Base-by-base conservation (phyloP, 305 asterid species). In the Lippia alba region DNA sequence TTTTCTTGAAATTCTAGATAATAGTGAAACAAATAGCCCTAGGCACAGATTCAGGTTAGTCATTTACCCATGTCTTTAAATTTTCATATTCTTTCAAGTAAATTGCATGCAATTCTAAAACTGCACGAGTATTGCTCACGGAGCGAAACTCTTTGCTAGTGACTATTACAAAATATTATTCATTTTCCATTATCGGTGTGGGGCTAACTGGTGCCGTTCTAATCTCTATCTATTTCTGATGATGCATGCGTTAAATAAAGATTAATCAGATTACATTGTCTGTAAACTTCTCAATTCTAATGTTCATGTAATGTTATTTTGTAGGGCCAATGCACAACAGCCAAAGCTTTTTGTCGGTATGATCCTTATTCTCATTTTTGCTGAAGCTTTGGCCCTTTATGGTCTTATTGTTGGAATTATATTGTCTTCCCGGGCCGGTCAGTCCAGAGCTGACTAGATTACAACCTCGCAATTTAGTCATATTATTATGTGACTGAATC, bases 371-470 rank as follows among this genome's bases (percentile, higher is more conserved):
- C 85, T 83, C 64, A 83, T 83, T 66, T 83, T 83, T 11, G 88
- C 88, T n/a, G 88, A 83, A 78, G 88, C 88, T 44, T 59, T 83
- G 82, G 88, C 86, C 3, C 86, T 83, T 33, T 83, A 83, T 7
- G 87, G 87, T 67, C 83, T 83, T 20, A 83, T 80, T 61, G 85
- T 83, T 12, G 87, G 87, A 56, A 83, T 80, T 18, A 84, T 81
- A 53, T 69, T 84, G 81, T 84, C 86, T 74, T 84, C 88, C 11
- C 74, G 88, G 56, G 88, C 88, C 10, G 88, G 86, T 70, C 88
- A 84, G 69, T 84, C 88, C 24, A 74, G 88, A 67, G 88, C 88
- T 20, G 88, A 81, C 65, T 84, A 77, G 61, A 64, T 3, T 16
- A 57, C 60, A 17, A 61, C 54, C 17, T 49, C 16, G 58, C 39